A percentile compares a stretch with the other conserved stretches of the same genome.
phyloP scores from a whole-genome alignment of 2,329 filamentous ascomycete species.

The Harringtonia aguacate region DNA sequence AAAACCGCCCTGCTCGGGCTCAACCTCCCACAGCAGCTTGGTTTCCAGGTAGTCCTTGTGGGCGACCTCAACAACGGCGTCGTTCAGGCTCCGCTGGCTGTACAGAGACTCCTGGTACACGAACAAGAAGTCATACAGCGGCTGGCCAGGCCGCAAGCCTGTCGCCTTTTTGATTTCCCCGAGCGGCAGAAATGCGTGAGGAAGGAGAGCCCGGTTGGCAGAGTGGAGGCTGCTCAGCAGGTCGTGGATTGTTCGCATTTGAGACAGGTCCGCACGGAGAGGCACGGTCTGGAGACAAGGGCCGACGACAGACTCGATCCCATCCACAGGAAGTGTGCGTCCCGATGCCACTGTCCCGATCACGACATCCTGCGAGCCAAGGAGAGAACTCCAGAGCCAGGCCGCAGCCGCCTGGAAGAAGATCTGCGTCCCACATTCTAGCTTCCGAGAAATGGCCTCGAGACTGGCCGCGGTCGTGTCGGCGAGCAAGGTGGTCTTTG shows the following conservation, averaged over 20 bases:
- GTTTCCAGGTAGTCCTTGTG: conserved; percentile 68
- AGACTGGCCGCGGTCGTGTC: conserved; percentile 22
- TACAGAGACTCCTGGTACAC: conserved; percentile 72
- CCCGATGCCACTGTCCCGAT: conserved; percentile 78
- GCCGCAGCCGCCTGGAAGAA: conserved; percentile 65
- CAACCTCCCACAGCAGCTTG: conserved; percentile 63
- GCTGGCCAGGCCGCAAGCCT: conserved; percentile 40
- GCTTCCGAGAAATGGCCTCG: conserved; percentile 22
- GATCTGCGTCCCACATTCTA: conserved; percentile 52
- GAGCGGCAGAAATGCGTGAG: conserved; percentile 53
- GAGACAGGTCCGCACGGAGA: conserved; percentile 49
- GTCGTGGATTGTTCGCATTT: conserved; percentile 41
- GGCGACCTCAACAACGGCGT: conserved; percentile 40
- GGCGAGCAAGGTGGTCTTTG: conserved; percentile 17
- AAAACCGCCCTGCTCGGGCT: conserved; percentile 41
- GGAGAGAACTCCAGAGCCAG: conserved; percentile 54
- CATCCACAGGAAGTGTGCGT: conserved; percentile 58
- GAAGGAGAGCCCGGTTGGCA: conserved; percentile 54
- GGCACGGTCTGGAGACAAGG: conserved; percentile 73
- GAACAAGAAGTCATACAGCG: conserved; percentile 67
- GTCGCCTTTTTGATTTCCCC: conserved; percentile 56
- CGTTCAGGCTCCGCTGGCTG: conserved; percentile 14
- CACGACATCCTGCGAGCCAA: conserved; percentile 54
- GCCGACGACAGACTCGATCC: conserved; percentile 64
- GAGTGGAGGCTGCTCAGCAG: conserved; percentile 54